phyloP scores from a whole-genome alignment of 2,329 filamentous ascomycete genomes.

The Zasmidium angulare region DNA sequence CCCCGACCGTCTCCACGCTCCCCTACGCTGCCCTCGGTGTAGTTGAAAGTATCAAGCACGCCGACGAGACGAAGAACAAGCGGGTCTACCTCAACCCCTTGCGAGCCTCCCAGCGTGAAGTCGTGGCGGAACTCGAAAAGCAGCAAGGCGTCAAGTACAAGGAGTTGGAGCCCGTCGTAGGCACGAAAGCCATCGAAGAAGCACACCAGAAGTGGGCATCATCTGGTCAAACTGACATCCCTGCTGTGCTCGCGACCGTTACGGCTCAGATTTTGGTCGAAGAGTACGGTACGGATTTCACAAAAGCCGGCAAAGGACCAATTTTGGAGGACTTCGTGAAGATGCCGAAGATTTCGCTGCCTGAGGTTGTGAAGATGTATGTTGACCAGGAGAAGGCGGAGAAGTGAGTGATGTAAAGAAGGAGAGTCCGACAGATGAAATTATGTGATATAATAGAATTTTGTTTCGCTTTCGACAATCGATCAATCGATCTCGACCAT shows the following conservation, averaged over 20 bases:
- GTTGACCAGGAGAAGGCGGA: not conserved
- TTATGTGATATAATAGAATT: too few species aligned
- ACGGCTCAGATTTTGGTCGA: constrained; percentile 17
- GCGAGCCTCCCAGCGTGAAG: constrained; percentile 60
- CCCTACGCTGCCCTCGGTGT: constrained; percentile 32
- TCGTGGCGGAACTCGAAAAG: constrained; percentile 64
- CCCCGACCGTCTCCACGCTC: constrained; percentile 31
- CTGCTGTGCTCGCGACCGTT: constrained; percentile 9
- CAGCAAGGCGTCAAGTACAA: constrained; percentile 61
- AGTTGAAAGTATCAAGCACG: constrained; percentile 29
- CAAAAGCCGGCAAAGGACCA: constrained; percentile 10
- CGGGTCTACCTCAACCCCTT: constrained; percentile 65
- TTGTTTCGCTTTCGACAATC: not conserved
- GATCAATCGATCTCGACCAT: not conserved
- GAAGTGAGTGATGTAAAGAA: not conserved
- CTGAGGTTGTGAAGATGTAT: constrained; percentile 3
- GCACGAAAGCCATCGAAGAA: constrained; percentile 9
- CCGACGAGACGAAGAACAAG: constrained; percentile 33
- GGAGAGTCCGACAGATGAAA: too few species aligned
- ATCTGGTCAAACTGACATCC: constrained; percentile 7
- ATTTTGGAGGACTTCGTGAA: constrained; percentile 12
- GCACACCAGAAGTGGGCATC: constrained; percentile 10
- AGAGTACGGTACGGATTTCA: constrained; percentile 14
- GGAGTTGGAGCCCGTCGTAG: constrained; percentile 33
- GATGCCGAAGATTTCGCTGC: constrained; percentile 13